Evolutionary conservation across 164 flowering plant species (phyloP).

Genomic region (Aristolochia contorta): DNA sequence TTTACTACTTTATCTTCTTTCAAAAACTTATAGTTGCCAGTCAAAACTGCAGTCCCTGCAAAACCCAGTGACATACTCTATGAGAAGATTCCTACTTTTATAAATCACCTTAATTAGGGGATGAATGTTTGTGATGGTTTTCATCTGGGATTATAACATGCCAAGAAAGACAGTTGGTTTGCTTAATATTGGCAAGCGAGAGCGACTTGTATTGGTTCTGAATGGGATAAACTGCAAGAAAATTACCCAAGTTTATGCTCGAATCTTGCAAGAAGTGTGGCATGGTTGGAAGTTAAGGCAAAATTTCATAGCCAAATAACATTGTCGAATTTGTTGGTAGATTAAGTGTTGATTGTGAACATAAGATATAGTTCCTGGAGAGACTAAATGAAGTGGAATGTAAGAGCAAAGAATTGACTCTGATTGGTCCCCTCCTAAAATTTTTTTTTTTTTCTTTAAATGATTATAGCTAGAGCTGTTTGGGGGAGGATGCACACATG

Average conservation of each 20-base stretch:
- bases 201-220: constrained; percentile 20
- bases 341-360: constrained; percentile 9
- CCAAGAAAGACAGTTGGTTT: constrained; percentile 10
- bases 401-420: constrained; percentile 24
- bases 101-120: constrained; percentile 59
- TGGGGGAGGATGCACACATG: constrained; percentile 29
- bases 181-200: constrained; percentile 14
- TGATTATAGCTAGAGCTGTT: constrained; percentile 15
- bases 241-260: constrained; percentile 10
- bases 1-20: constrained; percentile 15
- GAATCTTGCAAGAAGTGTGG: constrained; percentile 10
- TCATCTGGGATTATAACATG: constrained; percentile 31
- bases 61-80: constrained; percentile 90
- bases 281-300: constrained; percentile 10
- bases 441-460: too few species aligned
- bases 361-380: constrained; percentile 13
- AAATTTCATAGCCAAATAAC: constrained; percentile 6
- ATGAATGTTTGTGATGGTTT: constrained; percentile 49
- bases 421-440: constrained; percentile 4
- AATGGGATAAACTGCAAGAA: constrained; percentile 17
- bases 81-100: too few species aligned
- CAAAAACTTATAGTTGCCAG: constrained; percentile 64
- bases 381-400: constrained; percentile 18
- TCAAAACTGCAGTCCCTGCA: constrained; percentile 81
- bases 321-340: constrained; percentile 16